Evolutionary conservation across 2,329 filamentous ascomycete genomes (phyloP).

Genomic region (Pseudogymnoascus sp.): DNA sequence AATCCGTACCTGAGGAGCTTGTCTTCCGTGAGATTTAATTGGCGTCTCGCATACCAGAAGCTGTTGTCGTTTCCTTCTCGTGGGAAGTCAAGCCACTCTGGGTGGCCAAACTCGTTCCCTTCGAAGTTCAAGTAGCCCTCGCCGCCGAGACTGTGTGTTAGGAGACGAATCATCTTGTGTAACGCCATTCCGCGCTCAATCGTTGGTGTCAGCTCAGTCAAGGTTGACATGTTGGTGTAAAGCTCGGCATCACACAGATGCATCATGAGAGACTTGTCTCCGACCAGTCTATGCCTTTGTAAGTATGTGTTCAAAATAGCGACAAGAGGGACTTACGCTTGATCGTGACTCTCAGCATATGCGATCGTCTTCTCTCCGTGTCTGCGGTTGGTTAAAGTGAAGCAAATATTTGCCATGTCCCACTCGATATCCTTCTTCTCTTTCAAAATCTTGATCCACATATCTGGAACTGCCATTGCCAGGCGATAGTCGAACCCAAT

Average conservation of each 20-base stretch:
- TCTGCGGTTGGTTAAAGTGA: slow-evolving; percentile 83
- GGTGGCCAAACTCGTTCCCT: slow-evolving; percentile 97
- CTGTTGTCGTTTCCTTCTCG: slow-evolving; percentile 87
- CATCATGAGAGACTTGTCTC: slow-evolving; percentile 96
- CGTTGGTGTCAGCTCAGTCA: slow-evolving; percentile 74
- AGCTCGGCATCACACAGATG: slow-evolving; percentile 95
- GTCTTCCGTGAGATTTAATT: slow-evolving; percentile 89
- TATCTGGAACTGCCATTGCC: slow-evolving; percentile 94
- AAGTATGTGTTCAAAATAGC: slow-evolving; percentile 11
- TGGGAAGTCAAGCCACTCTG: slow-evolving; percentile 98
- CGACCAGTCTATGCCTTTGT: slow-evolving; percentile 64
- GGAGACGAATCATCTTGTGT: slow-evolving; percentile 94
- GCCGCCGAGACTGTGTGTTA: slow-evolving; percentile 85
- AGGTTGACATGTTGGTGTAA: slow-evolving; percentile 92
- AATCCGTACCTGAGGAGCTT: slow-evolving; percentile 76
- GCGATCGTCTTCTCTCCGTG: slow-evolving; percentile 98
- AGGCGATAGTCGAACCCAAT: slow-evolving; percentile 96
- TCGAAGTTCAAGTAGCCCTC: slow-evolving; percentile 98
- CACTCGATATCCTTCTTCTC: slow-evolving; percentile 80
- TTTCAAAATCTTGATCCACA: slow-evolving; percentile 99
- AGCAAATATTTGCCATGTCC: slow-evolving; percentile 79
- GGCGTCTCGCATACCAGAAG: slow-evolving; percentile 88
- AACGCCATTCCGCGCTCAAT: slow-evolving; percentile 87
- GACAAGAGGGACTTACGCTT: slow-evolving; percentile 62
- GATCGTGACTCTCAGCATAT: slow-evolving; percentile 94